Conservation (phyloP, 2,329 filamentous ascomycete genomes). For the Xylaria sp. region DNA sequence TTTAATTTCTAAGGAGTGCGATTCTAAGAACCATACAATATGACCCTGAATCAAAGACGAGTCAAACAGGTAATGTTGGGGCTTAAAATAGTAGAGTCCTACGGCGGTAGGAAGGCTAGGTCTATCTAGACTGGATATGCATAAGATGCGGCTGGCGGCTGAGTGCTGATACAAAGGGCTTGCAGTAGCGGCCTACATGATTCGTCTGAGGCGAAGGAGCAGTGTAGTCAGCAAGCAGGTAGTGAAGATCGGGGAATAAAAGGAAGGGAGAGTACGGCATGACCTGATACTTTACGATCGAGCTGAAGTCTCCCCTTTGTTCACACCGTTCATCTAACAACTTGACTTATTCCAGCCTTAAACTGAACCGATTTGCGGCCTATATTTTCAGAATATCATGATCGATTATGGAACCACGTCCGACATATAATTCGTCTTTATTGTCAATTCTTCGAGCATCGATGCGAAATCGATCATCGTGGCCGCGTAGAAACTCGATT, state of each 20-base stretch:
- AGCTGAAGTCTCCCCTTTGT: not conserved
- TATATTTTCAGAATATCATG: too few relatives aligned
- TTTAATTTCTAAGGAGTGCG: too few relatives aligned
- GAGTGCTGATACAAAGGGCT: not conserved
- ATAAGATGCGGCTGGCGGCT: slow-evolving; percentile 1
- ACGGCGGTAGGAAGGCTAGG: not conserved
- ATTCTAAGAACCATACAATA: too few relatives aligned
- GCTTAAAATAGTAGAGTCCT: not conserved
- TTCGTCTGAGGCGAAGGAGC: not conserved
- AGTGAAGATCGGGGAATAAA: not conserved
- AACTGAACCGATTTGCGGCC: too few relatives aligned
- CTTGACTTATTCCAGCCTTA: not conserved
- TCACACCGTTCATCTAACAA: not conserved
- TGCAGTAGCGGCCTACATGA: not conserved
- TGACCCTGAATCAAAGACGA: not conserved
- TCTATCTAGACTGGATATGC: not conserved
- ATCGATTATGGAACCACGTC: too few relatives aligned
- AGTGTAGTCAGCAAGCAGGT: not conserved
- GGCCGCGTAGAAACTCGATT: too few relatives aligned
- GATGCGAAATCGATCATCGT: too few relatives aligned
- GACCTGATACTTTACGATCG: not conserved
- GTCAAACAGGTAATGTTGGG: not conserved
- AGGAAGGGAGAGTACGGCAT: not conserved
- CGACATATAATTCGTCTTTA: too few relatives aligned
- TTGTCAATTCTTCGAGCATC: too few relatives aligned